phyloP scores from a whole-genome alignment of 2,329 filamentous ascomycete species.

The Calonectria montana region DNA sequence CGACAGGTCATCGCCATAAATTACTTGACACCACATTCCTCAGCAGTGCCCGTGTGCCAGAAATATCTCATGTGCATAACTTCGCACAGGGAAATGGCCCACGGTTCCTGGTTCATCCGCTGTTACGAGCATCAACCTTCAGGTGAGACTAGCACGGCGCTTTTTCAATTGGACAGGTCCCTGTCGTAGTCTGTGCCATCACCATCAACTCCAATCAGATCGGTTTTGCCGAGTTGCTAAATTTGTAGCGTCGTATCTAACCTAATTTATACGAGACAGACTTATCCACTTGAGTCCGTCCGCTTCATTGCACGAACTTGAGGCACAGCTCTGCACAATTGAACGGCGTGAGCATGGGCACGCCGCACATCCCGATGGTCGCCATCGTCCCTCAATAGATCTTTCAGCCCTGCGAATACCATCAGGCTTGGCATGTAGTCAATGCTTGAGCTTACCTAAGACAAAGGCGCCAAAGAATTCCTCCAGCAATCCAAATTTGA shows the following conservation, averaged over 20 bases:
- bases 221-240: not conserved
- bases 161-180: not conserved
- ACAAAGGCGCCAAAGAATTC: no score
- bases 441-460: no score
- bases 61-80: not conserved
- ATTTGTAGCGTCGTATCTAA: not conserved
- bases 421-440: no score
- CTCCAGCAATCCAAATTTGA: no score
- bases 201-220: not conserved
- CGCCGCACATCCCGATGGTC: not conserved
- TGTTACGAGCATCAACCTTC: not conserved
- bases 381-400: not conserved
- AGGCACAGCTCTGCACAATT: not conserved
- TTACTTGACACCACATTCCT: not conserved
- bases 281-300: not conserved
- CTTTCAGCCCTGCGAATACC: not conserved
- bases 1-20: not conserved
- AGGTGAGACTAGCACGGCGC: not conserved
- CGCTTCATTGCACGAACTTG: no score
- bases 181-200: not conserved
- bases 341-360: not conserved
- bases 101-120: not conserved
- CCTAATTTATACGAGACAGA: not conserved
- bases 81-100: not conserved
- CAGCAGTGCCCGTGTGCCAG: not conserved